phyloP scores from a whole-genome alignment of 2,329 filamentous ascomycete species.

The Ustulina deusta region DNA sequence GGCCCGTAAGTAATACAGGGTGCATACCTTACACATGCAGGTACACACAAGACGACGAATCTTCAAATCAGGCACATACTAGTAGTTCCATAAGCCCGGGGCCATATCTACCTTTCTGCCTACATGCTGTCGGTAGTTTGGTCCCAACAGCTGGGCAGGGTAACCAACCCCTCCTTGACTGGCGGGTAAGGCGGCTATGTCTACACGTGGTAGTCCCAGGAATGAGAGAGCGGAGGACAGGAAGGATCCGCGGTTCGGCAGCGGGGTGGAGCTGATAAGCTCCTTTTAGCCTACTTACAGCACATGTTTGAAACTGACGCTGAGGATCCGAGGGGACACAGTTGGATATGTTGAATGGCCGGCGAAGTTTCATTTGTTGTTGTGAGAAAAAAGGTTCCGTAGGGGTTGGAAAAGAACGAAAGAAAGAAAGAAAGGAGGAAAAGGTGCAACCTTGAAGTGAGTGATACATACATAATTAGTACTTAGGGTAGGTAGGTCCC shows the following conservation, averaged over 20 bases:
- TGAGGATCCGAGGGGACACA: background rate
- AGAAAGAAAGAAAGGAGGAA: background rate
- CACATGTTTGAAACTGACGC: background rate
- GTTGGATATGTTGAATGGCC: background rate
- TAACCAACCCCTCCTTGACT: conserved; percentile 28
- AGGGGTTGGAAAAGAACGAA: background rate
- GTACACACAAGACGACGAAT: no score
- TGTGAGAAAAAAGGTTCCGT: background rate
- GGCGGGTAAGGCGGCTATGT: background rate
- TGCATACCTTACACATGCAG: no score
- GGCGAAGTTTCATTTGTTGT: background rate
- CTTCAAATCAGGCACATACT: no score
- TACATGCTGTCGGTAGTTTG: background rate
- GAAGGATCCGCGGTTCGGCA: background rate
- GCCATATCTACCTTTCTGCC: background rate
- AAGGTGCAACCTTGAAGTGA: background rate
- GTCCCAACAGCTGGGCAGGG: conserved; percentile 15
- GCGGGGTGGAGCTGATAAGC: conserved; percentile 24
- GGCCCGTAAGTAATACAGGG: background rate
- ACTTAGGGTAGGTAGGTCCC: no score
- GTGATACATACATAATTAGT: no score
- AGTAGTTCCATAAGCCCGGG: background rate
- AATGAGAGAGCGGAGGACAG: conserved; percentile 11
- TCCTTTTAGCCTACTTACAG: conserved; percentile 11
- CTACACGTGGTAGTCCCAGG: no score